Evolutionary conservation across 1,139 yeast species (phyloP), one percentile per base, ranked within the genome.

Genomic region (Taphrina deformans): DNA sequence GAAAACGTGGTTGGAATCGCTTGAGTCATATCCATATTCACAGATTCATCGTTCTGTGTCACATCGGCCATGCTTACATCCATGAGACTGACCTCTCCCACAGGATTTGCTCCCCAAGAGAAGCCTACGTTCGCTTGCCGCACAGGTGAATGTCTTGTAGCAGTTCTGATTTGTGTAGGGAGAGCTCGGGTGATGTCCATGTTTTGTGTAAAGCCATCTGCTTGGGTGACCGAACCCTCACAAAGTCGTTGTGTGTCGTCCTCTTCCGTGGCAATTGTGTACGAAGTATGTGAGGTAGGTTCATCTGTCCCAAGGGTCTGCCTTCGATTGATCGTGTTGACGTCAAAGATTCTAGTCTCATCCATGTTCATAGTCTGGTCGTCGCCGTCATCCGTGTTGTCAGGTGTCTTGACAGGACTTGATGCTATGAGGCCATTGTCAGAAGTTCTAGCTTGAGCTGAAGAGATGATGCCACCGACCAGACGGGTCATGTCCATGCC

Each of bases 1-100:
- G 53, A 38, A 1, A 48, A 3, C 5, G 35, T 48, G 12, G 33
- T 7, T 16, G 46, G 26, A 5, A 53, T 10, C 12, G 48, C 48
- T 38, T 24, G 48, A 4, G 73, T 71, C 40, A 70, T 65, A 38
- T 71, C 73, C 72, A 71, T 72, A 23, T 71, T 66, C 23, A 58
- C 50, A 10, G 68, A 69, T 10, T 69, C 70, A 14, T 50, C 66
- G 7, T 45, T 46, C n/a, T 55, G 63, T 23, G 66, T 46, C 48
- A 52, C 65, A 51, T 27, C 65, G 27, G 67, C 67, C 63, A 61
- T 53, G 24, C 59, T 61, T 18, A 44, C 46, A 24, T 61, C 65
- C 65, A 61, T 61, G 4, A 52, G 50, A 38, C 56, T 59, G 7
- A 18, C 40, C 16, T 55, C 61, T n/a, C 10, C 6, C 24, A 38